A percentile compares a stretch with the other conserved stretches of the same genome.
Conservation (phyloP, 2,329 filamentous ascomycete genomes). For the Monosporascus sp. region DNA sequence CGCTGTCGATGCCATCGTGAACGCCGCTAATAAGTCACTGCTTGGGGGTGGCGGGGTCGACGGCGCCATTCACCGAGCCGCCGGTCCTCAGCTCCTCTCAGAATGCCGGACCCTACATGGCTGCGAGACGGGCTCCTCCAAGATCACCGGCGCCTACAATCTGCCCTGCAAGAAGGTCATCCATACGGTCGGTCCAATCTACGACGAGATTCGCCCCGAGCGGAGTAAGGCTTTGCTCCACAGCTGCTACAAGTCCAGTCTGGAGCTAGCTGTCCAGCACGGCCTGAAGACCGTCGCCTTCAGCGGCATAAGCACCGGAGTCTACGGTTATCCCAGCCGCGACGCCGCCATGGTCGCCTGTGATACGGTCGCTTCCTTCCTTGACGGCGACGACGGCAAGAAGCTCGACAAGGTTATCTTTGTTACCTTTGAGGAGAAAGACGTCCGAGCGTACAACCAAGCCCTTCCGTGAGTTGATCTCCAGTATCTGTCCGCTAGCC, state of each 20-base stretch:
- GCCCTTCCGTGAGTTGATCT: conserved; percentile 64
- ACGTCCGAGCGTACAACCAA: conserved; percentile 67
- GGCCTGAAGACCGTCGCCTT: conserved; percentile 73
- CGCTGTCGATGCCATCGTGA: conserved; percentile 78
- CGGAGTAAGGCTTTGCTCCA: conserved; percentile 44
- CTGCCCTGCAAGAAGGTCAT: conserved; percentile 78
- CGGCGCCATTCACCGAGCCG: conserved; percentile 79
- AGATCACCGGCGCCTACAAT: conserved; percentile 74
- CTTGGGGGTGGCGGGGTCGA: conserved; percentile 88
- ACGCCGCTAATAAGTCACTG: conserved; percentile 78
- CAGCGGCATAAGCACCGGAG: conserved; percentile 76
- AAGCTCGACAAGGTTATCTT: conserved; percentile 74
- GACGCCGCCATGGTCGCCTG: conserved; percentile 71
- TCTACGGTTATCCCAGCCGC: conserved; percentile 79
- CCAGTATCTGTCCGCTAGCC: background rate
- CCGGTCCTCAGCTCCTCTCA: conserved; percentile 60
- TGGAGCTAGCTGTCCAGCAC: conserved; percentile 67
- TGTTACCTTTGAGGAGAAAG: conserved; percentile 76
- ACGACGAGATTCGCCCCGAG: conserved; percentile 38
- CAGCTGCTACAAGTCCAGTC: conserved; percentile 64
- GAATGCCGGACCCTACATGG: conserved; percentile 71
- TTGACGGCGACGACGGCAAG: conserved; percentile 40
- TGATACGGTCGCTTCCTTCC: conserved; percentile 49
- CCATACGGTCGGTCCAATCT: conserved; percentile 86
- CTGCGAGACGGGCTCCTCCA: conserved; percentile 72